Percentiles rank a stretch among this genome's conserved stretches.
phyloP scores from a whole-genome alignment of 2,329 filamentous ascomycete genomes.

The Berkeleyomyces basicola region DNA sequence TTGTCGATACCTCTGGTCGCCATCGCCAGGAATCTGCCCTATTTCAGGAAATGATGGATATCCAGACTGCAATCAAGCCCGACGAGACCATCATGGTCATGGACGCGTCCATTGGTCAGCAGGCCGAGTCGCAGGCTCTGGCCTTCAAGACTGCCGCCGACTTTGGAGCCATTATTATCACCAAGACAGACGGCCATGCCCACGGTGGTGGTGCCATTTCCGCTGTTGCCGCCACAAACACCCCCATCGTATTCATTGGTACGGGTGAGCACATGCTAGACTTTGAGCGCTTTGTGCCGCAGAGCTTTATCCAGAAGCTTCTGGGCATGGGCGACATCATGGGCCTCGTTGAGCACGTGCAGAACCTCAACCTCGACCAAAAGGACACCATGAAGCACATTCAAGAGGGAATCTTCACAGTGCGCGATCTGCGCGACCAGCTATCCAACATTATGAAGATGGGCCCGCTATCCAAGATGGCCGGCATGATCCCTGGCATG shows the following conservation, averaged over 20 bases:
- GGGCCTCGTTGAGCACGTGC: conserved; percentile 88
- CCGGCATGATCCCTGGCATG: conserved; percentile 94
- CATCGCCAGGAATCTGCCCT: conserved; percentile 90
- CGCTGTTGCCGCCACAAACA: conserved; percentile 87
- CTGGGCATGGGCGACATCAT: conserved; percentile 96
- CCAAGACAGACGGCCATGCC: conserved; percentile 92
- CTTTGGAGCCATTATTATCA: conserved; percentile 97
- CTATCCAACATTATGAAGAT: conserved; percentile 99
- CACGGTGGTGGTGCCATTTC: conserved; percentile 95
- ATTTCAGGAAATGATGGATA: conserved; percentile 96
- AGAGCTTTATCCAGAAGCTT: conserved; percentile 84
- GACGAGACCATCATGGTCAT: conserved; percentile 98
- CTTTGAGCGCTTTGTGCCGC: conserved; percentile 78
- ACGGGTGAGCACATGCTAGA: conserved; percentile 97
- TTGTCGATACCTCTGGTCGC: conserved; percentile 90
- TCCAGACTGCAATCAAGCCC: conserved; percentile 68
- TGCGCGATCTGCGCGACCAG: conserved; percentile 87
- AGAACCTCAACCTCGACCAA: conserved; percentile 85
- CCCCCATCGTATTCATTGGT: conserved; percentile 93
- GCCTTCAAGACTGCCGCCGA: conserved; percentile 96
- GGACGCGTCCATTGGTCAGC: conserved; percentile 90
- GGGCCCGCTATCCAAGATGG: conserved; percentile 94
- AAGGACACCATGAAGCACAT: conserved; percentile 99
- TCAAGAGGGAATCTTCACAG: conserved; percentile 86
- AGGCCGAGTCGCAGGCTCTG: conserved; percentile 83